Evolutionary conservation across 371 early-diverging fungal genomes (phyloP), one percentile per base, ranked within the genome.

Genomic region (Apophysomyces variabilis): DNA sequence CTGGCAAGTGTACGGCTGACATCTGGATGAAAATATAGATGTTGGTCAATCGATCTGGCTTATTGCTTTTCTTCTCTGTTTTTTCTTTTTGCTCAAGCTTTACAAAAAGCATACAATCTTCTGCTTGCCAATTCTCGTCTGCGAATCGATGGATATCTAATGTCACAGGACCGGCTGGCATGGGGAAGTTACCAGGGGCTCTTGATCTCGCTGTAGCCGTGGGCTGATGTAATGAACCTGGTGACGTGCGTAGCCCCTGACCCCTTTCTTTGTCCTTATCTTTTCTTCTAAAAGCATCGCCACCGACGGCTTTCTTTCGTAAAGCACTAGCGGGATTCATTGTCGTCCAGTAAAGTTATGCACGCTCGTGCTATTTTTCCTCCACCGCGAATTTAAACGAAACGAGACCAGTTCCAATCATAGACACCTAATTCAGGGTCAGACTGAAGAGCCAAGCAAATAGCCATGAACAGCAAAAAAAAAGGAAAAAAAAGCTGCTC

Each of bases 1-100:
- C 77, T 82, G 5, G 83, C 82, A 7, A 89, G 65, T 6, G 85
- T 78, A 50, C 79, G 77, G 18, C 73, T 75, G 13, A 87, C 84
- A 71, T 82, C 88, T 87, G 70, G 12, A 45, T 7, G 38, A 43
- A 56, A 50, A 38, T 14, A 38, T 32, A 38, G 41, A 26, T 26
- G 32, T 26, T 26, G n/a, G 14, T 57, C 43, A 44, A n/a, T 60
- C 45, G 50, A 37, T 26, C 32, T 0, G 3, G 32, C 32, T 26
- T 26, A 26, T 26, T 26, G 3, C 32, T 26, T 26, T 26, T 26
- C 3, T 26, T 26, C 32, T 26, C 32, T 26, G 32, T 26, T 26
- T 26, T 26, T 3, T 26, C 3, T 26, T 26, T 26, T 26, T 26
- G 32, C 32, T 26, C 32, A 26, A 26, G 32, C 32, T 26, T 26